Conservation (phyloP, 371 early-diverging fungal genomes). For the Coemansia sp. region DNA sequence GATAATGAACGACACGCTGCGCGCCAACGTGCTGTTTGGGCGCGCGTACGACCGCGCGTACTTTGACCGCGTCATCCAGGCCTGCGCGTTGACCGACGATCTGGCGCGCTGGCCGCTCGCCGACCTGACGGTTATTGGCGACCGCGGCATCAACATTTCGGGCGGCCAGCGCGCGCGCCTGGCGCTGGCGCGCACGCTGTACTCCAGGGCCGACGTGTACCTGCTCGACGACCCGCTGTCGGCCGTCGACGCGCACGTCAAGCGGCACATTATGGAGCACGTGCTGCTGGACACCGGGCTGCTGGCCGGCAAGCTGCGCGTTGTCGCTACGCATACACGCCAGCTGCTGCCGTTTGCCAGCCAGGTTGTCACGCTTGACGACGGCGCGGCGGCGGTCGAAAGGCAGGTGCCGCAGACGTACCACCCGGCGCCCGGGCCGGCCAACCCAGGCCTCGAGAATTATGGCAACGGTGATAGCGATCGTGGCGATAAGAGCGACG, state of each 20-base stretch:
- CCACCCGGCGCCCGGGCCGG: neutral
- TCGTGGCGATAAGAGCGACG: conserved; percentile 47
- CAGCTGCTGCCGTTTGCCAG: conserved; percentile 59
- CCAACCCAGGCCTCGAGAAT: neutral
- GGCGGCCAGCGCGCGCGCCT: conserved; percentile 79
- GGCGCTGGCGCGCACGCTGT: conserved; percentile 75
- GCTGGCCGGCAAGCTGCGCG: conserved; percentile 56
- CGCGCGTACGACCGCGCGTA: conserved; percentile 61
- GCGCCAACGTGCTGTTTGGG: conserved; percentile 87
- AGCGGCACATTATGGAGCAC: conserved; percentile 54
- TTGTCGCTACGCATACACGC: conserved; percentile 55
- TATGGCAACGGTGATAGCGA: conserved; percentile 27
- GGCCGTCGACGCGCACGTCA: conserved; percentile 67
- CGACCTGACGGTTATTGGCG: conserved; percentile 58
- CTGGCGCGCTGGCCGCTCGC: conserved; percentile 71
- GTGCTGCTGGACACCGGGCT: conserved; percentile 59
- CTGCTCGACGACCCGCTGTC: conserved; percentile 70
- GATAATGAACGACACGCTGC: conserved; percentile 90
- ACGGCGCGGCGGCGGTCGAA: conserved; percentile 54
- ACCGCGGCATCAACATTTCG: conserved; percentile 75
- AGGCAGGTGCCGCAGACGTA: conserved; percentile 9
- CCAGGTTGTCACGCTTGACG: conserved; percentile 58
- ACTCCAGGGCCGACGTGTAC: conserved; percentile 70
- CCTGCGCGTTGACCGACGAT: conserved; percentile 70
- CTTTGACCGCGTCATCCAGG: conserved; percentile 61